A percentile compares a stretch with the other conserved stretches of the same genome.
Conservation (phyloP, 768 basidiomycete genomes). For the Brasilioporus rufonigricans region DNA sequence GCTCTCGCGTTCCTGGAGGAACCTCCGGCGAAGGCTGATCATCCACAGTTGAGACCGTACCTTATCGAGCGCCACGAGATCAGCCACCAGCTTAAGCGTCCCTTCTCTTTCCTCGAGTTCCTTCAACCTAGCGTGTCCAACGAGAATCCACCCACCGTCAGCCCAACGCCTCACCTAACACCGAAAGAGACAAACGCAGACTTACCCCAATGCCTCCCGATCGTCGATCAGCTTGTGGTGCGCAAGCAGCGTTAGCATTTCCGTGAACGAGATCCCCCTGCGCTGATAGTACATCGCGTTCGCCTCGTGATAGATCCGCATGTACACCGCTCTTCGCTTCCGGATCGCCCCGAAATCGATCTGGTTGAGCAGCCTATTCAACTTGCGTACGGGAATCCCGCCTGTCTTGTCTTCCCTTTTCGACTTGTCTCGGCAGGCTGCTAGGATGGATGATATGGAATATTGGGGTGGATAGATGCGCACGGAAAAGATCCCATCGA, state of each 20-base stretch:
- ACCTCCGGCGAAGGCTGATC: constrained; percentile 69
- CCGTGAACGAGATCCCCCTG: constrained; percentile 85
- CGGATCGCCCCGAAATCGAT: constrained; percentile 67
- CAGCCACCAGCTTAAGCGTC: constrained; percentile 76
- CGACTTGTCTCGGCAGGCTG: constrained; percentile 41
- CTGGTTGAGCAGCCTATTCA: constrained; percentile 54
- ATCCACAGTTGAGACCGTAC: constrained; percentile 79
- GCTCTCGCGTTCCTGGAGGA: constrained; percentile 50
- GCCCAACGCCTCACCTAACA: background rate
- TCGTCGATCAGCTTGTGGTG: constrained; percentile 93
- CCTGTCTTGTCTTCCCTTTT: constrained; percentile 37
- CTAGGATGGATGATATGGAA: constrained; percentile 58
- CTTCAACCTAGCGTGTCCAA: constrained; percentile 53
- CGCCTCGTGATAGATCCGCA: constrained; percentile 85
- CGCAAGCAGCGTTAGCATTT: constrained; percentile 82
- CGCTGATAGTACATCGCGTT: constrained; percentile 65
- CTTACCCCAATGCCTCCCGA: constrained; percentile 79
- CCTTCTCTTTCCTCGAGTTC: constrained; percentile 76
- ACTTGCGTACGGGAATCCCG: constrained; percentile 61
- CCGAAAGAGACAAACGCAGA: background rate
- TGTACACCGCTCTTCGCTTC: constrained; percentile 66
- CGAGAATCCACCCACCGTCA: background rate
- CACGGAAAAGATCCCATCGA: constrained; percentile 87
- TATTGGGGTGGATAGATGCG: constrained; percentile 76
- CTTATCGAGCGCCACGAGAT: constrained; percentile 81